Conservation (phyloP, 2,329 filamentous ascomycete species). For the Xylariomycetidae sp. region DNA sequence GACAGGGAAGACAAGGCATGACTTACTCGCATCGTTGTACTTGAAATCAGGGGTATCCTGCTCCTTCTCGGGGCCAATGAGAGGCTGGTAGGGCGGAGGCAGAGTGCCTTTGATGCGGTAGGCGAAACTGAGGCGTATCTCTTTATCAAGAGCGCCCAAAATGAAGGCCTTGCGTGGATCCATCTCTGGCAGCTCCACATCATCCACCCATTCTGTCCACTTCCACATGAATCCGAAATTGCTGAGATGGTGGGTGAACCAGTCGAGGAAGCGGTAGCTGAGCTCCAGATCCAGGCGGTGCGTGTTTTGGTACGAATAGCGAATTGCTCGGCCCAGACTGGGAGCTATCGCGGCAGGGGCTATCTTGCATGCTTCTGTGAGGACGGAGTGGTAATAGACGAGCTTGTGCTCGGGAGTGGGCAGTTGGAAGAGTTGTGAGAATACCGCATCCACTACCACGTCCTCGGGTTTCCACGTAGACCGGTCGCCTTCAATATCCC, state of each 20-base stretch:
- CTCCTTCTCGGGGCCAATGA: constrained; percentile 84
- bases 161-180: constrained; percentile 94
- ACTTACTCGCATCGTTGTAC: constrained; percentile 67
- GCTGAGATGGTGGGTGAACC: constrained; percentile 96
- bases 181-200: constrained; percentile 68
- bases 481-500: constrained; percentile 56
- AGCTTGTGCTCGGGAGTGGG: constrained; percentile 86
- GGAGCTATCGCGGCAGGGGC: constrained; percentile 95
- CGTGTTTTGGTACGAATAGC: constrained; percentile 79
- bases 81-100: constrained; percentile 70
- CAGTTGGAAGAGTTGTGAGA: constrained; percentile 87
- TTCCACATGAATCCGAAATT: constrained; percentile 99
- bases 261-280: constrained; percentile 82
- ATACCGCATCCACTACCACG: constrained; percentile 93
- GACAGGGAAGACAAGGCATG: no score
- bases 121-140: constrained; percentile 92
- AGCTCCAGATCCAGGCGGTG: constrained; percentile 84
- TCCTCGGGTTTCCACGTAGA: constrained; percentile 97
- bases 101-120: constrained; percentile 93
- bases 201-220: constrained; percentile 94
- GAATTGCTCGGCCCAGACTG: constrained; percentile 85
- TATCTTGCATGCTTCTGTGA: constrained; percentile 94
- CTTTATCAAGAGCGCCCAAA: constrained; percentile 83
- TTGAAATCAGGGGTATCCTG: constrained; percentile 97
- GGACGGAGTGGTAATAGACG: constrained; percentile 91